Evolutionary conservation across 495 filamentous ascomycete genomes (phyloP), one percentile per base, ranked within the genome.

Genomic region (Viridothelium virens): DNA sequence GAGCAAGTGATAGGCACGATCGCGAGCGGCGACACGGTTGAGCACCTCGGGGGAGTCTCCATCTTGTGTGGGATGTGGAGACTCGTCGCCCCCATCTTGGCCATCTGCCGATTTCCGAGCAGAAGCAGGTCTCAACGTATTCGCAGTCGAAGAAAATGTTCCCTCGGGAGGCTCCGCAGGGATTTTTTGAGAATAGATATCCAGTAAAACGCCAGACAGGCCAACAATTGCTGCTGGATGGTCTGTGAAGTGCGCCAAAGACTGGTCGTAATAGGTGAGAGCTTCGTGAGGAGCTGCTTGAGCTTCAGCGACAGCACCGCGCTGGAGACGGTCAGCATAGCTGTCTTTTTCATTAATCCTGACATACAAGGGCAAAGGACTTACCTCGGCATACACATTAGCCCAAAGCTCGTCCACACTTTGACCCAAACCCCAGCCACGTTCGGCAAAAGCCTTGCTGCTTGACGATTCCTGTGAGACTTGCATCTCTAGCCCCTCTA

Each of bases 1-100:
- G 0, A 98, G 83, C 53, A 97, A 81, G 12, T 85, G 87, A 72
- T 90, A 91, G 1, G 95, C 94, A 25, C 95, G 83, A 72, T 97
- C 92, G 38, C 91, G 84, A 37, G 91, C 89, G 16, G 89, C 87
- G n/a, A 94, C 82, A 18, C 89, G 84, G 72, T 91, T 89, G 36
- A 91, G 80, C 36, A 88, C 80, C 56, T 84, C 86, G 25, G 88
- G 82, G 11, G 53, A 59, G 14, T 59, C 53, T 14, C 31, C 53
- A 7, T 7, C 10, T 2, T 14, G 7, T 36, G 31, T 36, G 5
- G 18, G 7, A 3, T 59, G 33, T 11, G 18, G 18, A 7, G 25
- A 18, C 31, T 33, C 10, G 5, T 59, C 53, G 18, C 36, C 31
- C 11, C 9, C 31, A 36, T 59, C 53, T 34, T 36, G 25, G 31